Evolutionary conservation across 2,329 filamentous ascomycete species (phyloP).

Genomic region (Apiospora koreana): DNA sequence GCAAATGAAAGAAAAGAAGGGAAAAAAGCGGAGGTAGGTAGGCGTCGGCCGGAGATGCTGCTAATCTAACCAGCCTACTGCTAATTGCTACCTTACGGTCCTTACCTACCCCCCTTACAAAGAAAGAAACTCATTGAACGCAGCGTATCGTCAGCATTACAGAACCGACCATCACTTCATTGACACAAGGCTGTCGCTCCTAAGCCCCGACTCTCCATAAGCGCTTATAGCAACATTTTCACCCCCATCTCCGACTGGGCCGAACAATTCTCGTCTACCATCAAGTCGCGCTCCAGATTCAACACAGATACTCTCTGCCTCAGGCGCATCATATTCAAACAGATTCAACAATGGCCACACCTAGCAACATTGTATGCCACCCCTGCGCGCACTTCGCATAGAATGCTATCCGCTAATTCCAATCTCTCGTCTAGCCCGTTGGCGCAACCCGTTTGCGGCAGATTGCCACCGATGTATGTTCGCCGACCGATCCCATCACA

Average conservation of each 20-base stretch:
- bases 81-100: not conserved
- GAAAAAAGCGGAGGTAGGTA: not conserved
- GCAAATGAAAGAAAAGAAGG: not conserved
- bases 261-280: not conserved
- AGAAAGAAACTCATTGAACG: not conserved
- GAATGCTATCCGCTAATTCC: not conserved
- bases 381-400: not conserved
- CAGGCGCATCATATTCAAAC: not conserved
- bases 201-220: not conserved
- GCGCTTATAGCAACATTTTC: not conserved
- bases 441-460: constrained; percentile 77
- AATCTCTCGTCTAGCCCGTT: constrained; percentile 62
- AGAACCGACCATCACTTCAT: not conserved
- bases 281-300: constrained; percentile 2
- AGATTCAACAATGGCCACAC: not conserved
- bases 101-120: not conserved
- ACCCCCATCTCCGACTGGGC: not conserved
- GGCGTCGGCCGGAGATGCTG: constrained; percentile 1
- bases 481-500: constrained; percentile 6
- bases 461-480: constrained; percentile 78
- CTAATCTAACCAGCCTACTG: constrained; percentile 8
- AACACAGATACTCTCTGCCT: not conserved
- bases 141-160: not conserved
- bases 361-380: constrained; percentile 8
- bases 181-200: not conserved